phyloP scores from a whole-genome alignment of 2,329 filamentous ascomycete species.

The Fusarium tjaetaba region DNA sequence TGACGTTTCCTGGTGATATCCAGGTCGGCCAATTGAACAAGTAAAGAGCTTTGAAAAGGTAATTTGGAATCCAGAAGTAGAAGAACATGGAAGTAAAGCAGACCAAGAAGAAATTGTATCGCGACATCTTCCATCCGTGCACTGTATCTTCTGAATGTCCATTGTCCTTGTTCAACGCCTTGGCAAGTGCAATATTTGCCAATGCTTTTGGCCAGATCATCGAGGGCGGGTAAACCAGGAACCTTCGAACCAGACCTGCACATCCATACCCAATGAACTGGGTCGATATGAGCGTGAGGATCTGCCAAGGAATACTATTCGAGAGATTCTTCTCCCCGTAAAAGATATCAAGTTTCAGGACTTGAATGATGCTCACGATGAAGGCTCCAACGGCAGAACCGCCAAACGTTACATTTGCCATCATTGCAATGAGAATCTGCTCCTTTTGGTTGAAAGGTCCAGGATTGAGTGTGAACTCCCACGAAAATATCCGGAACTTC shows the following conservation, averaged over 20 bases:
- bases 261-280: slow-evolving; percentile 64
- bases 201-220: slow-evolving; percentile 63
- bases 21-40: slow-evolving; percentile 62
- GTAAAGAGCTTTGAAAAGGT: slow-evolving; percentile 57
- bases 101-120: slow-evolving; percentile 55
- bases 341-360: slow-evolving; percentile 55
- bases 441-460: slow-evolving; percentile 65
- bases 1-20: slow-evolving; percentile 56
- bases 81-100: slow-evolving; percentile 58
- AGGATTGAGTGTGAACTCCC: slow-evolving; percentile 54
- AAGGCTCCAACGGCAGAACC: slow-evolving; percentile 51
- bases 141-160: slow-evolving; percentile 32
- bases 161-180: slow-evolving; percentile 32
- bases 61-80: slow-evolving; percentile 63
- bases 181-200: slow-evolving; percentile 56
- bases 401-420: slow-evolving; percentile 61
- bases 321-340: slow-evolving; percentile 53
- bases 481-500: not conserved
- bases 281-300: slow-evolving; percentile 57
- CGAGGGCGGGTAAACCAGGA: slow-evolving; percentile 59
- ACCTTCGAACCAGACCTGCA: slow-evolving; percentile 57
- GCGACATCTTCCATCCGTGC: slow-evolving; percentile 38
- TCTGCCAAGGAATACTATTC: slow-evolving; percentile 55
- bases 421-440: slow-evolving; percentile 64
- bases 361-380: slow-evolving; percentile 57